Evolutionary conservation across 352 stramenopile species (phyloP), one percentile per base, ranked within the genome.

Genomic region (Hyphochytrium catenoides): DNA sequence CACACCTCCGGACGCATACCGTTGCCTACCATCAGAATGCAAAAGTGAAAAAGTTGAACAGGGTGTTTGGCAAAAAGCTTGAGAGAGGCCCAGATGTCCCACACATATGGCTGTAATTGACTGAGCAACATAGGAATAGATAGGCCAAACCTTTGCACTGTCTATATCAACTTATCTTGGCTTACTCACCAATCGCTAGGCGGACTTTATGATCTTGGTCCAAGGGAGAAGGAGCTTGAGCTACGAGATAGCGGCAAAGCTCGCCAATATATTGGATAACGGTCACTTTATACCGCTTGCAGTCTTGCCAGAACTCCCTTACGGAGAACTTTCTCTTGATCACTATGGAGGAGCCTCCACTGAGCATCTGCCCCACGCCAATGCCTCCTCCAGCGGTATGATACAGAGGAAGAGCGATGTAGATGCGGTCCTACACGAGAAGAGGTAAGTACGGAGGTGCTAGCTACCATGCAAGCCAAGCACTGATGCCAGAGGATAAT

Each of bases 11-110:
- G 68, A 7, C 75, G 68, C 23, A 93, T 38, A 1, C 78, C 78
- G 36, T 92, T 93, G 4, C 78, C 78, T 43, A 93, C 79, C 0
- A 74, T 73, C 22, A 81, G n/a, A n/a, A n/a, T n/a, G n/a, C n/a
- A n/a, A n/a, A n/a, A n/a, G n/a, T n/a, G n/a, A n/a, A n/a, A n/a
- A n/a, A n/a, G n/a, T n/a, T n/a, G n/a, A n/a, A n/a, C n/a, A n/a
- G n/a, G n/a, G n/a, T n/a, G n/a, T n/a, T n/a, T n/a, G n/a, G n/a
- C n/a, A n/a, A n/a, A n/a, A n/a, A n/a, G n/a, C n/a, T n/a, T n/a
- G n/a, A n/a, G n/a, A n/a, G n/a, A n/a, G n/a, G n/a, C n/a, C n/a
- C n/a, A n/a, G n/a, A n/a, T n/a, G n/a, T n/a, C n/a, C n/a, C n/a
- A n/a, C n/a, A n/a, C n/a, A n/a, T n/a, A n/a, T n/a, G n/a, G n/a